phyloP scores from a whole-genome alignment of 805 yeast genomes.

The Candida corydali region DNA sequence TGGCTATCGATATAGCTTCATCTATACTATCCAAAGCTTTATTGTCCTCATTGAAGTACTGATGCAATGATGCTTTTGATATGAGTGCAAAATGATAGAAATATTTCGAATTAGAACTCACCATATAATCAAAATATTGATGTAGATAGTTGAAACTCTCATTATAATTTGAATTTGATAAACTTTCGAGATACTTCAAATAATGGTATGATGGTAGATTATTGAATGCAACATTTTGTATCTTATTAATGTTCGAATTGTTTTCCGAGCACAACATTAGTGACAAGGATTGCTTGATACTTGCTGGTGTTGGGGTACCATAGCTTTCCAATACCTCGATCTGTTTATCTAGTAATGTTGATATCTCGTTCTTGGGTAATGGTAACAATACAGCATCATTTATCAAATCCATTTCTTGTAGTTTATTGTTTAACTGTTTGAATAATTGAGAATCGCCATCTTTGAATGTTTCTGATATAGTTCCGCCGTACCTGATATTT shows the following conservation, averaged over 20 bases:
- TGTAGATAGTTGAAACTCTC: conserved; percentile 47
- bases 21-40: conserved; percentile 77
- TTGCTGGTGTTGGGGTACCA: conserved; percentile 47
- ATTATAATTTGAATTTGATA: conserved; percentile 58
- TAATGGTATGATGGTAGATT: conserved; percentile 44
- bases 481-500: conserved; percentile 14
- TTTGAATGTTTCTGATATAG: conserved; percentile 1
- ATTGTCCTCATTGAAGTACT: conserved; percentile 58
- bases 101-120: conserved; percentile 57
- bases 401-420: conserved; percentile 9
- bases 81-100: conserved; percentile 76
- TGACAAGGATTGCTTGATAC: conserved; percentile 37
- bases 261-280: conserved; percentile 44
- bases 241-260: conserved; percentile 25
- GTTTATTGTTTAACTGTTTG: conserved; percentile 12
- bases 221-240: conserved; percentile 27
- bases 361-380: conserved; percentile 49
- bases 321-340: conserved; percentile 47
- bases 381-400: conserved; percentile 21
- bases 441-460: conserved; percentile 13
- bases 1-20: conserved; percentile 82
- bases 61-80: conserved; percentile 67
- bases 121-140: conserved; percentile 72
- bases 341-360: conserved; percentile 48
- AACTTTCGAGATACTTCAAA: conserved; percentile 55